Base-by-base conservation (phyloP, 2,329 filamentous ascomycete species). In the Eutypa lata region DNA sequence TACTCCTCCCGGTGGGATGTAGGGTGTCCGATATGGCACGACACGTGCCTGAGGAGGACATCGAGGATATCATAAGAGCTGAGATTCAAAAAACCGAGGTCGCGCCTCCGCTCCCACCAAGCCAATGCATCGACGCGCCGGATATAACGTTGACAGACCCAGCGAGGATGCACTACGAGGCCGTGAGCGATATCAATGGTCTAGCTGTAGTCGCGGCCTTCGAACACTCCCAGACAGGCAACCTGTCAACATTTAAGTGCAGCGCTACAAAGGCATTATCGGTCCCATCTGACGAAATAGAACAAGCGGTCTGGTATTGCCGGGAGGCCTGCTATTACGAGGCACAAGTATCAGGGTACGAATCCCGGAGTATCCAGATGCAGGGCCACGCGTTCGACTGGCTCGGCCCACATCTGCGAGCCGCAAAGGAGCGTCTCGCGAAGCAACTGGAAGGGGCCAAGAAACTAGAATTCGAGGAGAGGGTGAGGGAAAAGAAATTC, bases 121-220 rank as follows among this genome's bases (percentile, higher is more conserved):
- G 19, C 2, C 22, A 56, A 19, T 51, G 60, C 6, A 67, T 68
- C 21, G 42, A 50, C 8, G 49, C 52, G 7, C 57, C 54, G 2
- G 55, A 56, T 18, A 57, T 53, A n/a, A 45, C 52, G 16, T 48
- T 54, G 13, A 56, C 54, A 13, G 42, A 57, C 33, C 21, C 21
- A 8, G 14, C 21, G 5, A 54, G 48, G 44, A 50, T 43, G 43
- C 48, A 53, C 49, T 57, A 62, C 42, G 66, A 68, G 38, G 50
- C 59, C 2, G 65, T 69, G 18, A 62, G 62, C 33, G 65, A 68
- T 37, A 53, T 69, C 10, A 68, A 68, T 18, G 61, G 63, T 7
- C 54, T 67, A 38, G 62, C 56, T 13, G 24, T 68, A 24, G 59
- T 60, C 6, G 60, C 64, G 19, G 61, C 63, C 18, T 61, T 59